phyloP scores from a whole-genome alignment of 2,329 filamentous ascomycete species.

The Colletotrichum sublineola region DNA sequence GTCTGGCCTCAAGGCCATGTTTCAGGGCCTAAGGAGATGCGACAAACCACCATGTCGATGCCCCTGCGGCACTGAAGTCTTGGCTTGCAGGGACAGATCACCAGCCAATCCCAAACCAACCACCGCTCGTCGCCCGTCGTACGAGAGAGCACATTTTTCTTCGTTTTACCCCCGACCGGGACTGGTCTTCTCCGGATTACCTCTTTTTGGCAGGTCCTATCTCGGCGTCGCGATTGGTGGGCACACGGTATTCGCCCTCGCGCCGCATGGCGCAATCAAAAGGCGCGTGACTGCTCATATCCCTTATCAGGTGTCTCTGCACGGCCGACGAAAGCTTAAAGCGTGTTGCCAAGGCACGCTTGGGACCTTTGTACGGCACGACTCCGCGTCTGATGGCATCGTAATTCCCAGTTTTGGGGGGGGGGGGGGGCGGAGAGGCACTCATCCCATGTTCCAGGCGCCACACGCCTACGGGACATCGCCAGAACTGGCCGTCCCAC shows the following conservation, averaged over 20 bases:
- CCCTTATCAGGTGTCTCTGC: neutral
- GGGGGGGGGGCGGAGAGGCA: neutral
- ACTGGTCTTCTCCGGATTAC: conserved; percentile 25
- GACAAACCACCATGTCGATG: neutral
- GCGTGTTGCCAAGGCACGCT: conserved; percentile 30
- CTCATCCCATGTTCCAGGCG: neutral
- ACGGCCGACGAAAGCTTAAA: neutral
- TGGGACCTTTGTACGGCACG: conserved; percentile 27
- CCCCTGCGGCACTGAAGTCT: conserved; percentile 15
- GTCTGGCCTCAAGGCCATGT: too few relatives aligned
- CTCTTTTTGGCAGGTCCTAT: conserved; percentile 36
- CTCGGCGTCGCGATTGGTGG: conserved; percentile 1
- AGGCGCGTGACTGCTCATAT: conserved; percentile 17
- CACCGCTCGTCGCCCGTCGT: conserved; percentile 7
- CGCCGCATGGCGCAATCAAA: conserved; percentile 24
- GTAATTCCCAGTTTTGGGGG: neutral
- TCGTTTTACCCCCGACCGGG: conserved; percentile 5
- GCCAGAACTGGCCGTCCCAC: neutral
- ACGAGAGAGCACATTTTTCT: conserved; percentile 15
- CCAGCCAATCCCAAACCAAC: neutral
- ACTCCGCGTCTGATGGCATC: conserved; percentile 11
- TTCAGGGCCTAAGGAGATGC: too few relatives aligned
- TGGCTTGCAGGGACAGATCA: conserved; percentile 16
- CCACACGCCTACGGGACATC: neutral
- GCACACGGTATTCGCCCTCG: neutral